Percentiles rank a stretch among this genome's conserved stretches.
These are phyloP conservation scores for Boletellus ananiceps DNA, from an alignment of 768 basidiomycete species.

Conservation along the genomic window DNA sequence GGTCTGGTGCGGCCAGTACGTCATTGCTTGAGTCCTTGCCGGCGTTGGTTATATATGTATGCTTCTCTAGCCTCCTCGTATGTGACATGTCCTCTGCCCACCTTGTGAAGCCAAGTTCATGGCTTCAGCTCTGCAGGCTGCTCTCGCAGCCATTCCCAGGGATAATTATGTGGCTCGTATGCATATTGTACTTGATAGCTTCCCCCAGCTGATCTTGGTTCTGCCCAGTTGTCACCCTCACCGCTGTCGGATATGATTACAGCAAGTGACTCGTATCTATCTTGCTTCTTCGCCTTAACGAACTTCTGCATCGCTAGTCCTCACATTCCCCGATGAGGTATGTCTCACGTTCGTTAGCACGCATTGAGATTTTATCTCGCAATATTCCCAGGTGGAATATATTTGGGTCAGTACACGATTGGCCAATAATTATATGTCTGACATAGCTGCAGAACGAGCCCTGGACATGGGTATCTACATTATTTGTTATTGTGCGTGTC, in stretches of 20 bases:
- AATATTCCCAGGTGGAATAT: background rate
- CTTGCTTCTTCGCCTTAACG: too few relatives aligned
- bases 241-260: constrained; percentile 2
- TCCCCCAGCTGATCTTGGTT: too few relatives aligned
- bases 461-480: background rate
- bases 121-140: background rate
- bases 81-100: too few relatives aligned
- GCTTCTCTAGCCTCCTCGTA: too few relatives aligned
- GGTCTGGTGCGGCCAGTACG: too few relatives aligned
- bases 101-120: background rate
- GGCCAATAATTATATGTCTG: background rate
- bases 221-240: background rate
- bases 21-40: too few relatives aligned
- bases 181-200: background rate
- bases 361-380: background rate
- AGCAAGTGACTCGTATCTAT: background rate
- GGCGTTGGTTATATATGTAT: too few relatives aligned
- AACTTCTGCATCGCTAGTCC: background rate
- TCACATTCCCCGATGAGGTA: constrained; percentile 1
- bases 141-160: background rate
- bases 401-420: background rate
- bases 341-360: background rate
- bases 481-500: background rate
- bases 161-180: background rate
- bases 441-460: background rate